Conservation (phyloP, 176 grass and related monocot genomes). For the Chrysopogon serrulatus region DNA sequence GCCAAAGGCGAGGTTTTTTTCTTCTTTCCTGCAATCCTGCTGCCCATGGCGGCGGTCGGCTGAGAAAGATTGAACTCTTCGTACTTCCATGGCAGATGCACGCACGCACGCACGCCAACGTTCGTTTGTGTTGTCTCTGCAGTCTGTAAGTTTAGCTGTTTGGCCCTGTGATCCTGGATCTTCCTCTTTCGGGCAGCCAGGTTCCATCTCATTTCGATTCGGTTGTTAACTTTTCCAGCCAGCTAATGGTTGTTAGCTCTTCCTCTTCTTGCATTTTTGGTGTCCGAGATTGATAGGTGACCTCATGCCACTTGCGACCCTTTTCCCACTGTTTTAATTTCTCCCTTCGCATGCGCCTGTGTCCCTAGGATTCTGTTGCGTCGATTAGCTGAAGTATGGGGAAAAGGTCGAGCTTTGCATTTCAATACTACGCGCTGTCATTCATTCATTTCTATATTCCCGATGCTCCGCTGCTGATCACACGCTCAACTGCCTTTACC, state of each 20-base stretch:
- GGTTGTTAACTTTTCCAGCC: background rate
- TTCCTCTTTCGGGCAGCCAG: background rate
- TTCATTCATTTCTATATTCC: slow-evolving; percentile 37
- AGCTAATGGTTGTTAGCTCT: background rate
- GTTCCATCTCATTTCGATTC: slow-evolving; percentile 5
- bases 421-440: slow-evolving; percentile 14
- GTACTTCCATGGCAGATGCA: background rate
- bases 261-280: background rate
- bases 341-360: slow-evolving; percentile 1
- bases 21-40: too few species aligned
- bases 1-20: background rate
- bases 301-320: background rate
- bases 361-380: background rate
- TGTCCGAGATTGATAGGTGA: slow-evolving; percentile 37
- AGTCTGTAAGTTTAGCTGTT: background rate
- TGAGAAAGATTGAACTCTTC: background rate
- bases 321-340: background rate
- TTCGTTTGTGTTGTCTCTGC: background rate
- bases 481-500: slow-evolving; percentile 26
- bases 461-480: slow-evolving; percentile 13
- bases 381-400: background rate
- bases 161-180: background rate
- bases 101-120: background rate
- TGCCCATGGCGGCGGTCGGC: too few species aligned
- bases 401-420: slow-evolving; percentile 25